Evolutionary conservation across 2,329 filamentous ascomycete genomes (phyloP).

Genomic region (Metarhizium brunneum): DNA sequence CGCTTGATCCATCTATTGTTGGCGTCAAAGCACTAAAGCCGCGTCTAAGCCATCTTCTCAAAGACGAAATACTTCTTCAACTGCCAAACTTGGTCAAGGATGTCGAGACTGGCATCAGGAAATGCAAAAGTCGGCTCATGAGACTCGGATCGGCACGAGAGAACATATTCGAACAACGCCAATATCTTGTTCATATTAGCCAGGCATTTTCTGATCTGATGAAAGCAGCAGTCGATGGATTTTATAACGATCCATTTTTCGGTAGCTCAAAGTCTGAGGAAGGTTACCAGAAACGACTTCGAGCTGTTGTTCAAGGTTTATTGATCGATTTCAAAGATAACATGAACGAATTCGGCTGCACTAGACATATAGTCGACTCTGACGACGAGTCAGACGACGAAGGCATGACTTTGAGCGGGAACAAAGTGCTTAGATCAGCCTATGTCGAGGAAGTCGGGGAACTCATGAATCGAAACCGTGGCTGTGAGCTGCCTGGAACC

Average conservation of each 20-base stretch:
- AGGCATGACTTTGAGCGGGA: neutral
- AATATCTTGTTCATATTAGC: constrained; percentile 36
- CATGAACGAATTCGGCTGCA: constrained; percentile 34
- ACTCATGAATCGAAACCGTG: constrained; percentile 14
- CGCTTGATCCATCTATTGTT: constrained; percentile 23
- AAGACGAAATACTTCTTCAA: constrained; percentile 33
- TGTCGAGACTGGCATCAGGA: constrained; percentile 25
- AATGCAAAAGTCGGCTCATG: constrained; percentile 27
- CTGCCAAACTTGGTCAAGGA: constrained; percentile 34
- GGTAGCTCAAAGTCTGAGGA: constrained; percentile 17
- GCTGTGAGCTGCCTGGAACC: constrained; percentile 47
- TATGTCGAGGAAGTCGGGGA: constrained; percentile 12
- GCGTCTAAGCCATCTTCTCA: constrained; percentile 41
- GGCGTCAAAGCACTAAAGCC: constrained; percentile 38
- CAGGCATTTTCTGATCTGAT: constrained; percentile 33
- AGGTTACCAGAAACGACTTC: constrained; percentile 35
- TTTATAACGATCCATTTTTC: constrained; percentile 44
- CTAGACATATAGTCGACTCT: constrained; percentile 18
- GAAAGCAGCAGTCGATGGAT: constrained; percentile 37
- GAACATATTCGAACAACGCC: constrained; percentile 35
- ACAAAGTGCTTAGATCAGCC: constrained; percentile 2
- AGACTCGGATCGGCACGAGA: constrained; percentile 38
- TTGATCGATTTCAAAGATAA: constrained; percentile 31
- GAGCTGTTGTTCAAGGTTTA: constrained; percentile 41
- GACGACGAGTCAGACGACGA: constrained; percentile 5